Evolutionary conservation across 306 rosid genomes (phyloP).

Genomic region (Argentina anserina): DNA sequence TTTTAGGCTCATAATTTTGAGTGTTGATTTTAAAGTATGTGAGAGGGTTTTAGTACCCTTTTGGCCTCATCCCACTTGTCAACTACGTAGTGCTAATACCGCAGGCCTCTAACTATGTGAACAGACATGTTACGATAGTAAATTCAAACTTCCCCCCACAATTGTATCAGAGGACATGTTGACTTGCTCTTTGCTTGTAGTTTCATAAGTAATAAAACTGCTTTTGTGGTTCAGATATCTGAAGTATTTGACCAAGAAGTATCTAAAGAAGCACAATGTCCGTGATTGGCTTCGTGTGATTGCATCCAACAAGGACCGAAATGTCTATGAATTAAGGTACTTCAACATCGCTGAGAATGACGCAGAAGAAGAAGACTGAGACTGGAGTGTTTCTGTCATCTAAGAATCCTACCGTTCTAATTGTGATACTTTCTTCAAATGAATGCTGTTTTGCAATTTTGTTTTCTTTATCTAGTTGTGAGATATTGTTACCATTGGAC

Average conservation of each 20-base stretch:
- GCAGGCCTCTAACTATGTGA: background rate
- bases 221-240: constrained; percentile 36
- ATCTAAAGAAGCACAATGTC: constrained; percentile 55
- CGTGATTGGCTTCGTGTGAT: constrained; percentile 65
- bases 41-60: too few species aligned
- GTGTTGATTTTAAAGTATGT: background rate
- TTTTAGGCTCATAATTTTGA: background rate
- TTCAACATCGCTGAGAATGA: constrained; percentile 64
- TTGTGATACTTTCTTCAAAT: background rate
- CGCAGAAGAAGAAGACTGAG: constrained; percentile 55
- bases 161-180: background rate
- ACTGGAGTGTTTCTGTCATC: background rate
- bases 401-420: constrained; percentile 1
- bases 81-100: background rate
- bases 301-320: constrained; percentile 58
- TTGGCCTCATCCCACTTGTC: background rate
- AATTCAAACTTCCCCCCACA: background rate
- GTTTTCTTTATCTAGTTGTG: constrained; percentile 5
- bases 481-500: constrained; percentile 7
- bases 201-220: constrained; percentile 4
- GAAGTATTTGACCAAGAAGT: constrained; percentile 55
- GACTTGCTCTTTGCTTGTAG: background rate
- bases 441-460: constrained; percentile 25
- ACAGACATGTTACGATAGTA: background rate
- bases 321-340: constrained; percentile 56